A percentile compares a stretch with the other conserved stretches of the same genome.
Evolutionary conservation across 306 rosid species (phyloP).

Genomic region (Prunus mongolica): DNA sequence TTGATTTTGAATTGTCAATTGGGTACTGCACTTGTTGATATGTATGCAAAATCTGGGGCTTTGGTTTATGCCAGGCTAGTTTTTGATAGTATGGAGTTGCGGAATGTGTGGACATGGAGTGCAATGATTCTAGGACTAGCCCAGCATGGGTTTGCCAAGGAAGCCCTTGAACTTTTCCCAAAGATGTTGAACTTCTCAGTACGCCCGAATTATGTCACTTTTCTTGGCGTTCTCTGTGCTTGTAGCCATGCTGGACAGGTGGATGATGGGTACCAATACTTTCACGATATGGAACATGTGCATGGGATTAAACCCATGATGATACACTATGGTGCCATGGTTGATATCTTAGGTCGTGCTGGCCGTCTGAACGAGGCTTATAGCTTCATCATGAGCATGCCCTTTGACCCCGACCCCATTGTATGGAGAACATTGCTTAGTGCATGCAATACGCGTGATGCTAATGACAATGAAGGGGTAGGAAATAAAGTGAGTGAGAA

Average conservation of each 20-base stretch:
- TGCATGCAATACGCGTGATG: constrained; percentile 56
- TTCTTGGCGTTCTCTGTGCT: constrained; percentile 81
- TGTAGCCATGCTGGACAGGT: constrained; percentile 88
- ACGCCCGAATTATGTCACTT: constrained; percentile 69
- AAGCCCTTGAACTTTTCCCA: constrained; percentile 59
- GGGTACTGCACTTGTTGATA: constrained; percentile 83
- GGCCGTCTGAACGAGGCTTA: constrained; percentile 70
- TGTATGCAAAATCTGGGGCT: constrained; percentile 83
- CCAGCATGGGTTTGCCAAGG: constrained; percentile 74
- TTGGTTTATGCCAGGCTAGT: constrained; percentile 51
- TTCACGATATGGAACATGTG: constrained; percentile 55
- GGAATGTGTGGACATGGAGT: constrained; percentile 95
- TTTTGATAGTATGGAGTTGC: constrained; percentile 48
- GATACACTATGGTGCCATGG: constrained; percentile 83
- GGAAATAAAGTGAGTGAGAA: constrained; percentile 56
- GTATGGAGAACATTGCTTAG: constrained; percentile 83
- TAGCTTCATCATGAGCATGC: constrained; percentile 55
- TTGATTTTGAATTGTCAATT: constrained; percentile 55
- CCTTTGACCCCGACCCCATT: constrained; percentile 58
- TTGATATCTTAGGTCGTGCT: constrained; percentile 76
- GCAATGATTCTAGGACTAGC: constrained; percentile 90
- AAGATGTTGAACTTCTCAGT: constrained; percentile 41
- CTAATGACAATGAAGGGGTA: constrained; percentile 41
- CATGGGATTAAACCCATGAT: constrained; percentile 67
- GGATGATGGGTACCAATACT: constrained; percentile 54